Percentiles rank a stretch among this genome's conserved stretches.
Conservation (phyloP, 805 yeast genomes). For the Novakomyces olei region DNA sequence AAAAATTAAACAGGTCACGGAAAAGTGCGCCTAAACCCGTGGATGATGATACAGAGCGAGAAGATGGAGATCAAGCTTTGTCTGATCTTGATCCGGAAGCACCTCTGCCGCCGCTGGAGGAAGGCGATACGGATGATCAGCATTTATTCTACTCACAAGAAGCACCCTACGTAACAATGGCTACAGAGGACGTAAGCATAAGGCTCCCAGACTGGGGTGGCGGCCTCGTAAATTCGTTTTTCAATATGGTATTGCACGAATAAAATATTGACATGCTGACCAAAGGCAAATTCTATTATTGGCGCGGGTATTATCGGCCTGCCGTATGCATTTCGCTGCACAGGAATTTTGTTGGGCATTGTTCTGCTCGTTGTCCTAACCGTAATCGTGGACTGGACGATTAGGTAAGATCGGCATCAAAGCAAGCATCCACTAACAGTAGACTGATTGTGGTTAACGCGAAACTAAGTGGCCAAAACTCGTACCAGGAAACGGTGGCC, state of each 20-base stretch:
- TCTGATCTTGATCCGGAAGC: not conserved
- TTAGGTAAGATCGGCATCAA: conserved; percentile 16
- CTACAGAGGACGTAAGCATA: not conserved
- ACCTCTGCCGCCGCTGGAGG: not conserved
- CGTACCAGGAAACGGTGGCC: conserved; percentile 70
- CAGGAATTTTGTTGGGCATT: conserved; percentile 59
- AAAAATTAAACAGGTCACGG: too few species aligned
- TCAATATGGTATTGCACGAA: too few species aligned
- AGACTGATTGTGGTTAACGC: conserved; percentile 68
- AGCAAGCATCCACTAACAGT: too few species aligned
- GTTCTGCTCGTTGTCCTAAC: conserved; percentile 39
- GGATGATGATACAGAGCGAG: too few species aligned
- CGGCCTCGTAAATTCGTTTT: not conserved
- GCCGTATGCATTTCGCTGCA: conserved; percentile 64
- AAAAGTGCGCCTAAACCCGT: too few species aligned
- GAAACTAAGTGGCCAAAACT: conserved; percentile 46
- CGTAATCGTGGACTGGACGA: conserved; percentile 70
- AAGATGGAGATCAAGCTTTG: too few species aligned
- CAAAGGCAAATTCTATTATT: not conserved
- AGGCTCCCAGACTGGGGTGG: not conserved
- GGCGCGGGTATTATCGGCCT: conserved; percentile 49
- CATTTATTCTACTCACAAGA: not conserved
- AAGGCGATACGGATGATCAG: not conserved
- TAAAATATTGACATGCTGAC: too few species aligned
- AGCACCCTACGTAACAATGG: not conserved